Percentiles rank a stretch among this genome's conserved stretches.
phyloP scores from a whole-genome alignment of 139 green algal genomes.

The Dunaliella sp. region DNA sequence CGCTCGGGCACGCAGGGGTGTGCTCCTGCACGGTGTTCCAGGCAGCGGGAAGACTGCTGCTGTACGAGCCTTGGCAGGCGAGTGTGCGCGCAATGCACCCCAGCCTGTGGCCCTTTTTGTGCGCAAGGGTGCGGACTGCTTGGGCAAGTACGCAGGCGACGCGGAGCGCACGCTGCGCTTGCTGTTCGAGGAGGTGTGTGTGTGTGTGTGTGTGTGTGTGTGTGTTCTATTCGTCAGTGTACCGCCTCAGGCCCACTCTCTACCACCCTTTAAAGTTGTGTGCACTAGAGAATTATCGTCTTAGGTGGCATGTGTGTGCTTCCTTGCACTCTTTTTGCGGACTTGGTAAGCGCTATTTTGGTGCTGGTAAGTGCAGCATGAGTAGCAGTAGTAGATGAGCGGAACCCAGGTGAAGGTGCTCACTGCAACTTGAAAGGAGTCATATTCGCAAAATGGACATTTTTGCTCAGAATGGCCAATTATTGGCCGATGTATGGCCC shows the following conservation, averaged over 20 bases:
- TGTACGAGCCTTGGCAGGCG: slow-evolving; percentile 63
- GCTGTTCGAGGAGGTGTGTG: slow-evolving; percentile 74
- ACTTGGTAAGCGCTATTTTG: no score
- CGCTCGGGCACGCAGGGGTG: slow-evolving; percentile 48
- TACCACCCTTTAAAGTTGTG: neutral
- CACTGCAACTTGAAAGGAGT: no score
- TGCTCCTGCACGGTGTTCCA: slow-evolving; percentile 65
- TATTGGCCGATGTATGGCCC: no score
- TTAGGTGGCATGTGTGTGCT: no score
- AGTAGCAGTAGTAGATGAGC: no score
- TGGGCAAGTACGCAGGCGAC: slow-evolving; percentile 89
- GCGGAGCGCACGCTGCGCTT: slow-evolving; percentile 82
- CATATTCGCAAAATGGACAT: no score
- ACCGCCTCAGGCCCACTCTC: neutral
- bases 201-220: neutral
- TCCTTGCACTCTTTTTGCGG: no score
- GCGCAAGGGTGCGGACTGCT: slow-evolving; percentile 82
- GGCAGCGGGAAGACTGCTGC: slow-evolving; percentile 76
- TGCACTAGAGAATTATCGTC: no score
- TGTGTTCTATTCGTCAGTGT: no score
- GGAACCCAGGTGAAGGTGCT: no score
- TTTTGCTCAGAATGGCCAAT: no score
- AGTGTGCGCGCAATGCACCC: slow-evolving; percentile 39
- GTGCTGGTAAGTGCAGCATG: no score
- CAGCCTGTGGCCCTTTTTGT: slow-evolving; percentile 76